These are phyloP conservation scores for Arthrobotrys entomopaga DNA, from an alignment of 2,329 filamentous ascomycete genomes.

Conservation along the genomic window DNA sequence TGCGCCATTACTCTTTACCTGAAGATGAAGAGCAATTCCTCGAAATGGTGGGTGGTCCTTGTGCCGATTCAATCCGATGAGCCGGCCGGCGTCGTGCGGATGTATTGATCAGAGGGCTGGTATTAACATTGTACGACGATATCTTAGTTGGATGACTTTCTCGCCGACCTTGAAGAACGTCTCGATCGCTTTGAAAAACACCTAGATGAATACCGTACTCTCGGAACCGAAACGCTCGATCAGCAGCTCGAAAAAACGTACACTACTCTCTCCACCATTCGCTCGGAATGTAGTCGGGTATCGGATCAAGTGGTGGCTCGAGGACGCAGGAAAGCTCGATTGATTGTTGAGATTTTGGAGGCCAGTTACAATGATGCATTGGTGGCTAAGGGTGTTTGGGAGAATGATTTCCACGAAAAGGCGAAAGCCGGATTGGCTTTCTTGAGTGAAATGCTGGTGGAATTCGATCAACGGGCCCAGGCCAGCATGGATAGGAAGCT, in stretches of 20 bases:
- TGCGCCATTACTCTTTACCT: conserved; percentile 51
- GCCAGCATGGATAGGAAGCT: conserved; percentile 84
- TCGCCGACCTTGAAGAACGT: conserved; percentile 85
- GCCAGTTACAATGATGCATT: conserved; percentile 86
- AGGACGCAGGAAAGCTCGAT: conserved; percentile 81
- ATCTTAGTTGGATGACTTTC: conserved; percentile 76
- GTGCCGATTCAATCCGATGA: too few species aligned
- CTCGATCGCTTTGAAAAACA: conserved; percentile 71
- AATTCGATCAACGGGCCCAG: conserved; percentile 84
- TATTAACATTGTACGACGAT: not conserved
- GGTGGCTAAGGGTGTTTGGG: conserved; percentile 69
- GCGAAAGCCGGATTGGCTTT: conserved; percentile 85
- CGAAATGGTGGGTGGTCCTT: conserved; percentile 36
- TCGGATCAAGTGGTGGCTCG: conserved; percentile 90
- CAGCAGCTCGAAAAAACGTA: conserved; percentile 85
- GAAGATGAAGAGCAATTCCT: conserved; percentile 53
- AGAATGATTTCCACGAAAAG: conserved; percentile 70
- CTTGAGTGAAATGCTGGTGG: conserved; percentile 83
- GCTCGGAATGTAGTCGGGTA: conserved; percentile 86
- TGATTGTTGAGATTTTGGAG: conserved; percentile 94
- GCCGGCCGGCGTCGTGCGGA: too few species aligned
- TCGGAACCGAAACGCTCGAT: conserved; percentile 77
- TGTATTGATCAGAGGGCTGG: too few species aligned
- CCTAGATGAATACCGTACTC: conserved; percentile 79
- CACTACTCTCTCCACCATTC: conserved; percentile 83